A percentile compares a stretch with the other conserved stretches of the same genome.
Evolutionary conservation across 2,329 filamentous ascomycete genomes (phyloP).

Genomic region (Decorospora gaudefroyi): DNA sequence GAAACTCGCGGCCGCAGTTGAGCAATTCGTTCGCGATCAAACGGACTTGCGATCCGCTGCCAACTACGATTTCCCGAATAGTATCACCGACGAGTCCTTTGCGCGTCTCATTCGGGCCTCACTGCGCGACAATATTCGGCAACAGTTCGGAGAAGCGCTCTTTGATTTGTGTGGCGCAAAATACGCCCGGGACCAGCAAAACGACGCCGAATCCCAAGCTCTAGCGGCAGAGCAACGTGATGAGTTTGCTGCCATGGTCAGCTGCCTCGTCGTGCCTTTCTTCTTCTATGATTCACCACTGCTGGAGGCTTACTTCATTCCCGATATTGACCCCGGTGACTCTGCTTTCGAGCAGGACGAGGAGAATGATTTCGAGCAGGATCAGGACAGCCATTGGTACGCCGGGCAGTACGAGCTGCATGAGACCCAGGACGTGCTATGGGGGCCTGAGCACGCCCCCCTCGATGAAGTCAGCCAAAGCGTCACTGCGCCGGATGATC

Average conservation of each 20-base stretch:
- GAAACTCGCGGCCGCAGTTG: neutral
- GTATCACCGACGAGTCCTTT: neutral
- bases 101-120: neutral
- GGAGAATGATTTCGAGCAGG: neutral
- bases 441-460: neutral
- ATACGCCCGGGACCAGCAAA: neutral
- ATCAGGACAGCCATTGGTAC: neutral
- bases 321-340: neutral
- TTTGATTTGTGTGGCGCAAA: neutral
- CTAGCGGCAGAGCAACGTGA: no score
- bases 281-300: neutral
- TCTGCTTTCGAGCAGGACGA: neutral
- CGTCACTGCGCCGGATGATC: neutral
- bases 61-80: neutral
- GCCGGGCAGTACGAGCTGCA: neutral
- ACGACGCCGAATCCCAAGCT: no score
- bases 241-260: no score
- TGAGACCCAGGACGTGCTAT: neutral
- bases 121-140: neutral
- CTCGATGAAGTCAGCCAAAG: neutral
- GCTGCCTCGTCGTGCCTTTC: neutral
- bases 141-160: neutral
- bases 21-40: neutral
- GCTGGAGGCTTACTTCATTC: neutral
- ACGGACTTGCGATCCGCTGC: neutral